These are phyloP conservation scores for Aspergillus affinis DNA, from an alignment of 495 filamentous ascomycete genomes.

Conservation along the genomic window DNA sequence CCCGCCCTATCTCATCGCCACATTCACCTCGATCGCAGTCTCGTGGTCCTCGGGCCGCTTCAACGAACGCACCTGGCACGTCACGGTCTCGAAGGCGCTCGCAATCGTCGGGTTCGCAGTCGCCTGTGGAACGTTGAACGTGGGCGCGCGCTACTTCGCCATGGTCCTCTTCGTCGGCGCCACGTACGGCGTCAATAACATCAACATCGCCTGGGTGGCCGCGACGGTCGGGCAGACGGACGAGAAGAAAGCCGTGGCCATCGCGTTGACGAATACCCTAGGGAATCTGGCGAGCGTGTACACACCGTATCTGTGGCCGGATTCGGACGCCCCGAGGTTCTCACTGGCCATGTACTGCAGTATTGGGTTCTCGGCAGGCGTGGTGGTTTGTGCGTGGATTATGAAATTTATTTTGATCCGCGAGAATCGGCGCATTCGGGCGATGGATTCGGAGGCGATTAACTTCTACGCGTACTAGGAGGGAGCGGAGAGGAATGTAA, in stretches of 20 bases:
- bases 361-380: slow-evolving; percentile 41
- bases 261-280: slow-evolving; percentile 47
- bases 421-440: slow-evolving; percentile 49
- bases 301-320: slow-evolving; percentile 53
- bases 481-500: no score
- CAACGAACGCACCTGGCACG: slow-evolving; percentile 51
- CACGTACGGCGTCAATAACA: slow-evolving; percentile 49
- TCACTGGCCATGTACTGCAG: slow-evolving; percentile 42
- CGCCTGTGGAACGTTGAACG: slow-evolving; percentile 32
- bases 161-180: slow-evolving; percentile 51
- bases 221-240: slow-evolving; percentile 53
- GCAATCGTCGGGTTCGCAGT: slow-evolving; percentile 47
- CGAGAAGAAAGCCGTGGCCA: slow-evolving; percentile 49
- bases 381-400: slow-evolving; percentile 37
- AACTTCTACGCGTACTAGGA: slow-evolving; percentile 19
- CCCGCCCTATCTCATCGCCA: slow-evolving; percentile 51
- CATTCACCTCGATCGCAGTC: slow-evolving; percentile 45
- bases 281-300: slow-evolving; percentile 52
- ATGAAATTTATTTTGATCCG: slow-evolving; percentile 41
- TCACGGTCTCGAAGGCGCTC: slow-evolving; percentile 29
- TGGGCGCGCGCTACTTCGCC: slow-evolving; percentile 52
- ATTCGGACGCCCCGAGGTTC: slow-evolving; percentile 48
- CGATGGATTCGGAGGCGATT: slow-evolving; percentile 22
- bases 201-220: slow-evolving; percentile 54
- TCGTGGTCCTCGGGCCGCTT: slow-evolving; percentile 40